These are phyloP conservation scores for Irpex sp. DNA, from an alignment of 1,284 basidiomycete genomes.

Conservation along the genomic window DNA sequence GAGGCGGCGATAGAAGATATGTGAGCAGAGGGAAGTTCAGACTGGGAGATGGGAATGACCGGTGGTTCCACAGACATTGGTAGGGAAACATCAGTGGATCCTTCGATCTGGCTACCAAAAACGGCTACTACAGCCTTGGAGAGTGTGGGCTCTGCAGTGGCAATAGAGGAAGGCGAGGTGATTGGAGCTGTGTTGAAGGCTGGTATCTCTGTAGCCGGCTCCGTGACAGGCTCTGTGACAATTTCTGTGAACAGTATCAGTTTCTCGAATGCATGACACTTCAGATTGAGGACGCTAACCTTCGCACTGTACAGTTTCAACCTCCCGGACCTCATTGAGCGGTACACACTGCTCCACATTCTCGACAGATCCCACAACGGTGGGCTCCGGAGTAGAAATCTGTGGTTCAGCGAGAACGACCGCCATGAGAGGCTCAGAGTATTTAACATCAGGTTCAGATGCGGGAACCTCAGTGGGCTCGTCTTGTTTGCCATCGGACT, in stretches of 20 bases:
- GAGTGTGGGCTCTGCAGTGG: too few relatives aligned
- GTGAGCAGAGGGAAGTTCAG: background rate
- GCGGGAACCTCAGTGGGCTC: background rate
- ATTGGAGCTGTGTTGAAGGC: too few relatives aligned
- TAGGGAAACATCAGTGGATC: too few relatives aligned
- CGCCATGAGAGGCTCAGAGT: background rate
- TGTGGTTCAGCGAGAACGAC: background rate
- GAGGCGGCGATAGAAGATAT: background rate
- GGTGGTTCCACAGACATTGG: background rate
- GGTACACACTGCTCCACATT: background rate
- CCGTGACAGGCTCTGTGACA: too few relatives aligned
- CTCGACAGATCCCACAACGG: background rate
- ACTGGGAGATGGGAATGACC: background rate
- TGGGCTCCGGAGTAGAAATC: background rate
- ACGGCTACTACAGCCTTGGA: too few relatives aligned
- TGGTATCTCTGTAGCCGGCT: too few relatives aligned
- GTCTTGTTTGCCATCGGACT: background rate
- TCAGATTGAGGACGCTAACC: background rate
- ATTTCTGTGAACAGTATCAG: background rate
- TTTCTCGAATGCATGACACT: background rate
- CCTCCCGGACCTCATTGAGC: background rate
- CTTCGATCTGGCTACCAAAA: too few relatives aligned
- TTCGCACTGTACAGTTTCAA: background rate
- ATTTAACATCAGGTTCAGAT: background rate
- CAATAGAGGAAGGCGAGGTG: too few relatives aligned